phyloP scores from a whole-genome alignment of 1,139 yeast genomes.

The Scheffersomyces illinoinensis region DNA sequence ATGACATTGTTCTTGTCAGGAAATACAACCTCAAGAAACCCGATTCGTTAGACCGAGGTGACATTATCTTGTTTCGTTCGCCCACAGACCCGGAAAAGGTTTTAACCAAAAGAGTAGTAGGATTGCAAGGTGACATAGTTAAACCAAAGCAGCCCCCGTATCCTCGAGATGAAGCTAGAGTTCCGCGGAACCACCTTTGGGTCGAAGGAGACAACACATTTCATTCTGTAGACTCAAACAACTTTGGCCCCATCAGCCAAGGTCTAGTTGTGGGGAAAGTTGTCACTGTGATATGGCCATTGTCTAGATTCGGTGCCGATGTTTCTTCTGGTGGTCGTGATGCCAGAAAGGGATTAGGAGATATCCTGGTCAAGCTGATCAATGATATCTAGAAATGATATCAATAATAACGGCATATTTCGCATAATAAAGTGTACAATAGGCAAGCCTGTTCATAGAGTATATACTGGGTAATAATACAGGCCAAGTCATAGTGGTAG shows the following conservation, averaged over 20 bases:
- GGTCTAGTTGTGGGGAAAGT: slow-evolving; percentile 80
- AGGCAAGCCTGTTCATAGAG: not conserved
- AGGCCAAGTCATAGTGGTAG: not conserved
- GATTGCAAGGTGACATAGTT: slow-evolving; percentile 68
- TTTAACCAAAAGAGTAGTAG: slow-evolving; percentile 77
- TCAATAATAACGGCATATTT: not conserved
- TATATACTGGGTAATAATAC: not conserved
- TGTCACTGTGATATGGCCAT: slow-evolving; percentile 66
- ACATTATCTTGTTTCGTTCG: slow-evolving; percentile 74
- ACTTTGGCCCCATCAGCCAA: slow-evolving; percentile 81
- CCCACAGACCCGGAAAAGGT: slow-evolving; percentile 76
- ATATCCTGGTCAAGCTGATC: slow-evolving; percentile 6
- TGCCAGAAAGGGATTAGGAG: slow-evolving; percentile 18
- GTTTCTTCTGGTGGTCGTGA: slow-evolving; percentile 43
- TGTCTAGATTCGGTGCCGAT: slow-evolving; percentile 47
- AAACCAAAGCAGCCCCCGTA: slow-evolving; percentile 59
- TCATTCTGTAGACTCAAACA: slow-evolving; percentile 82
- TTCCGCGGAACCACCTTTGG: slow-evolving; percentile 88
- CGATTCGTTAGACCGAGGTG: slow-evolving; percentile 55
- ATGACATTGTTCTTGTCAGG: slow-evolving; percentile 73
- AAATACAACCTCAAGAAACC: slow-evolving; percentile 58
- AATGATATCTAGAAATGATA: slow-evolving; percentile 4
- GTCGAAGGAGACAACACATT: slow-evolving; percentile 89
- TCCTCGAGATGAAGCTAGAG: slow-evolving; percentile 57
- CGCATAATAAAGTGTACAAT: not conserved